These are phyloP conservation scores for Vicia villosa DNA, from an alignment of 306 rosid genomes.

Conservation along the genomic window DNA sequence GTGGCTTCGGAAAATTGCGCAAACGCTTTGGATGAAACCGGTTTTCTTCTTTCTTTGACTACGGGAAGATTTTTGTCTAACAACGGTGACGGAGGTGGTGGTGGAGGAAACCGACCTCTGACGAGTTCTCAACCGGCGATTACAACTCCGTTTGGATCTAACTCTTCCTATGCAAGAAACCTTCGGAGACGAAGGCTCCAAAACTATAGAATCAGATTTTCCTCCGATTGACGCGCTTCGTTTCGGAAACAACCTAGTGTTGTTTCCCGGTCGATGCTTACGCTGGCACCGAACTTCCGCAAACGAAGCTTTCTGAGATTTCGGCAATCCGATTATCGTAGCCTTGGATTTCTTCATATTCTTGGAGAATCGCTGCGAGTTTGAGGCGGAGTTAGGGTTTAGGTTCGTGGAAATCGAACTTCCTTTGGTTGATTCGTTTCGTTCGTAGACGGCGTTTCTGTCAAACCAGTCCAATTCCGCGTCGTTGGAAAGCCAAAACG, in stretches of 20 bases:
- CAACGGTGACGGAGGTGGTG: conserved; percentile 22
- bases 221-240: conserved; percentile 58
- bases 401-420: conserved; percentile 51
- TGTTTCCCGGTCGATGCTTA: conserved; percentile 48
- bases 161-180: conserved; percentile 96
- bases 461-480: conserved; percentile 93
- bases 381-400: conserved; percentile 53
- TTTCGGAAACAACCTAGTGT: conserved; percentile 65
- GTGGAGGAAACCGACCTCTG: conserved; percentile 39
- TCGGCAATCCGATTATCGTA: conserved; percentile 77
- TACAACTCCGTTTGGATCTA: conserved; percentile 76
- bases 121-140: conserved; percentile 58
- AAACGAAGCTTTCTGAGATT: conserved; percentile 69
- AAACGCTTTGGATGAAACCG: conserved; percentile 65
- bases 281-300: conserved; percentile 53
- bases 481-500: conserved; percentile 87
- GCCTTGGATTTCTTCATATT: conserved; percentile 72
- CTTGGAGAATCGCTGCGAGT: conserved; percentile 74
- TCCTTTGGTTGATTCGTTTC: conserved; percentile 76
- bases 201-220: conserved; percentile 53
- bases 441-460: conserved; percentile 73
- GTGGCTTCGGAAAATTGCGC: conserved; percentile 58
- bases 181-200: conserved; percentile 92
- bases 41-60: conserved; percentile 43
- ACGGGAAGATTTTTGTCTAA: conserved; percentile 42